Base-by-base conservation (phyloP, 2,329 filamentous ascomycete genomes). In the Aspergillus quadricinctus region DNA sequence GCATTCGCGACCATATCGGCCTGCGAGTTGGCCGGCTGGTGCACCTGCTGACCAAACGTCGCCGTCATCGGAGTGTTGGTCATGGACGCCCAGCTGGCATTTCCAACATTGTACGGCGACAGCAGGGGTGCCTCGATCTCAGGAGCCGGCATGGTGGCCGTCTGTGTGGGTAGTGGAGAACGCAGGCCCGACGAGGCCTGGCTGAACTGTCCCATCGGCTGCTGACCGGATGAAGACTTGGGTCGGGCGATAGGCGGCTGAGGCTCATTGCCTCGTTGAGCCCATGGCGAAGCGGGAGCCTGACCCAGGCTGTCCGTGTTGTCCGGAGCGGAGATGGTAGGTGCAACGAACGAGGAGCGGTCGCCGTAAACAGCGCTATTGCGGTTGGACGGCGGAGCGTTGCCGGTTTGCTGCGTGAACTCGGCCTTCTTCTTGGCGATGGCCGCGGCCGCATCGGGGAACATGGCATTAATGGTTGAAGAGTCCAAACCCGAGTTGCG, bases 1-100 rank as follows among this genome's bases (percentile, higher is more conserved):
- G 94, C 94, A 71, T 97, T 99, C 57, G 94, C 94, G 56, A 99
- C 89, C 93, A 97, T 97, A 69, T 99, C 94, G 17, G 92, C 92
- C 72, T 97, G 92, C 55, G 83, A 87, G 60, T 79, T 80, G 45
- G 66, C 59, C 19, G 62, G 66, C 51, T 61, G 64, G 49, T 70
- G 67, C 64, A 80, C 81, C 58, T 81, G 76, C 29, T 74, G 74
- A 61, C 83, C 88, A 74, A 97, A 99, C 63, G 87, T 93, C 43
- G 90, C 79, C 4, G 93, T 90, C 89, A 97, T 95, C 2, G 94
- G 94, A 2, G 94, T 99, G 77, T 96, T 97, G 61, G 95, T 88
- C 89, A 97, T 96, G 8, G 94, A 97, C 25, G 94, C 94, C 94
- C 94, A 99, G 79, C 94, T 97, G 55, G 90, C 91, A 71, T 91